Conservation (phyloP, 805 yeast genomes). For the Pichia deserticola region DNA sequence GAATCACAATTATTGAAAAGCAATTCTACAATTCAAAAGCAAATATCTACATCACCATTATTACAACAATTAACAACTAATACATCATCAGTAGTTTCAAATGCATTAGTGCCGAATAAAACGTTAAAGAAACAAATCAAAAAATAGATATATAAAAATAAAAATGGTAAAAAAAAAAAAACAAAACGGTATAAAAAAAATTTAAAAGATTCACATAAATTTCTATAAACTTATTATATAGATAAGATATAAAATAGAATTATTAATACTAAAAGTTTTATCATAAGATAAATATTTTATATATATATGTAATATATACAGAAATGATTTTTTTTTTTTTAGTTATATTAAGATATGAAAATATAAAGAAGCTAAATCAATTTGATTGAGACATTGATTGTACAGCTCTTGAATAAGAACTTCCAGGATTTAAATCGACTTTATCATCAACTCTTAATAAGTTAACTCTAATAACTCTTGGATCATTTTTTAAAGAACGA, state of each 20-base stretch:
- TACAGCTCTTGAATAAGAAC: slow-evolving; percentile 45
- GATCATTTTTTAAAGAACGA: slow-evolving; percentile 77
- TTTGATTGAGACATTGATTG: slow-evolving; percentile 15
- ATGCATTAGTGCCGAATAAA: neutral
- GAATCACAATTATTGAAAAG: neutral
- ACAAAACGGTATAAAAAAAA: no score
- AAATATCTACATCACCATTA: neutral
- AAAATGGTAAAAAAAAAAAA: no score
- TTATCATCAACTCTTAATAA: slow-evolving; percentile 56
- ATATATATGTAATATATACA: no score
- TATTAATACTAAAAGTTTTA: no score
- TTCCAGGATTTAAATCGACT: slow-evolving; percentile 46
- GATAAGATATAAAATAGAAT: no score
- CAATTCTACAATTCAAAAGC: neutral
- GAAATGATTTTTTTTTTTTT: no score
- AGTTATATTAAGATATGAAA: neutral
- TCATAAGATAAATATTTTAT: no score
- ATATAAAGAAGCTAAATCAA: slow-evolving; percentile 1
- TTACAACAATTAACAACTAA: neutral
- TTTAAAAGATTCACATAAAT: no score
- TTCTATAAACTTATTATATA: no score
- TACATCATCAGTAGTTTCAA: neutral
- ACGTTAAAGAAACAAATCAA: neutral
- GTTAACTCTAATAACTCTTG: slow-evolving; percentile 78
- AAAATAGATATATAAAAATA: neutral